Evolutionary conservation across 352 stramenopile species (phyloP), one percentile per base, ranked within the genome.

Genomic region (Phytopythium boreale): DNA sequence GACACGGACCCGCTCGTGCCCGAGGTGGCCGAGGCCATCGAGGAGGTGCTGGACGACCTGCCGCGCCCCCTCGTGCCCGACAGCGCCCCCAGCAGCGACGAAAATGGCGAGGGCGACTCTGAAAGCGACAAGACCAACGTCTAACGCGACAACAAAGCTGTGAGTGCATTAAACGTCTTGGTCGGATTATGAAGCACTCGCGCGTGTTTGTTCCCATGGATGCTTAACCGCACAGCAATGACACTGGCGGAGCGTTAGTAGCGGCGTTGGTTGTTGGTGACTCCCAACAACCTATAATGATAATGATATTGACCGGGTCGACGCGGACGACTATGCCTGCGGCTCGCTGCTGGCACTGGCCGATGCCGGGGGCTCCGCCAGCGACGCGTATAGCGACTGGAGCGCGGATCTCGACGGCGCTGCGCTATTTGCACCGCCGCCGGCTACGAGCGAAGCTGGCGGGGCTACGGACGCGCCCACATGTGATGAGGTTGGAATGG

Each of bases 1-100:
- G 81, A 90, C 68, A 89, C 82, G 24, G 79, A 90, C n/a, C 84
- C 81, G 26, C 64, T 90, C 19, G 67, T 76, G 58, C 68, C 73
- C 2, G 71, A 90, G 50, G 79, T 92, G 43, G 61, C 89, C 31
- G 72, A 77, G 44, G 81, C 80, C 43, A 90, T 92, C 62, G 78
- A 89, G 34, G 76, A 88, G 57, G 73, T 86, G 26, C 67, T 92
- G 24, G 68, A 74, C 4, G 79, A 88, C 14, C 56, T 89, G 15
- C 69, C 75, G 46, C 17, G 17, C 5, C 15, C 41, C 10, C 37
- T 43, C 11, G 37, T 43, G 37, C 37, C 37, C 11, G 37, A 43
- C 37, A 17, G 37, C 3, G 37, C 37, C 19, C 37, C 3, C 37
- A 11, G 37, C 7, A 11, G 37, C 12, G 37, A 11, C 12, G 37